Base-by-base conservation (phyloP, 2,329 filamentous ascomycete genomes). In the Phoma sp. region DNA sequence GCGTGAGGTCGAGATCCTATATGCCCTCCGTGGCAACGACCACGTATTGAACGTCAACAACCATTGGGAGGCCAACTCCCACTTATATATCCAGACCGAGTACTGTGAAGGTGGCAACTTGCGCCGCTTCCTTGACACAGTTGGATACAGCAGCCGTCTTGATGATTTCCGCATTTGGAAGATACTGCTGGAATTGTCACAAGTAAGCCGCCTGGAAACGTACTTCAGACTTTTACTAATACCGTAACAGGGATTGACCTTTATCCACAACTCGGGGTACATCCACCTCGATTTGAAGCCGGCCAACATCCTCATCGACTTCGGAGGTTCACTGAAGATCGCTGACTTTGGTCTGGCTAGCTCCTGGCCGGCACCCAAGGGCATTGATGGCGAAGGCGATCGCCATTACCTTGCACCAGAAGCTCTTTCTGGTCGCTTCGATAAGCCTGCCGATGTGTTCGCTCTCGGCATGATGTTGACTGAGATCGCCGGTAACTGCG, bases 111-210 rank as follows among this genome's bases (percentile, higher is more conserved):
- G 96, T 72, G 95, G 95, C 14, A 96, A 91, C 56, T 80, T 99
- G 36, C 90, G 96, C 71, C 83, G 87, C 14, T 99, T 98, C 71
- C 82, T 99, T 25, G 84, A 86, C n/a, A 85, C 89, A 53, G 86
- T 92, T 56, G 95, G 95, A 20, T 83, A 88, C 57, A 92, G 90
- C 71, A 93, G 92, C 39, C 86, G 93, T 64, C 78, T 99, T 61
- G 95, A 99, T 75, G 95, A 98, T 74, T 99, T 99, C 77, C 86
- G 95, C 57, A 97, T 98, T 74, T 99, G 95, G 92, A 99, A 99
- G 79, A 93, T 98, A 53, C 80, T 98, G 65, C 84, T 96, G 34
- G 95, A 99, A 74, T 77, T 96, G 54, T 84, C 88, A 67, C 80
- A 89, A 81, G 92, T 95, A 84, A 77, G 89, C 81, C 38, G 56